A percentile compares a stretch with the other conserved stretches of the same genome.
Conservation (phyloP, 352 stramenopile genomes). For the Pythium scleroteichum region DNA sequence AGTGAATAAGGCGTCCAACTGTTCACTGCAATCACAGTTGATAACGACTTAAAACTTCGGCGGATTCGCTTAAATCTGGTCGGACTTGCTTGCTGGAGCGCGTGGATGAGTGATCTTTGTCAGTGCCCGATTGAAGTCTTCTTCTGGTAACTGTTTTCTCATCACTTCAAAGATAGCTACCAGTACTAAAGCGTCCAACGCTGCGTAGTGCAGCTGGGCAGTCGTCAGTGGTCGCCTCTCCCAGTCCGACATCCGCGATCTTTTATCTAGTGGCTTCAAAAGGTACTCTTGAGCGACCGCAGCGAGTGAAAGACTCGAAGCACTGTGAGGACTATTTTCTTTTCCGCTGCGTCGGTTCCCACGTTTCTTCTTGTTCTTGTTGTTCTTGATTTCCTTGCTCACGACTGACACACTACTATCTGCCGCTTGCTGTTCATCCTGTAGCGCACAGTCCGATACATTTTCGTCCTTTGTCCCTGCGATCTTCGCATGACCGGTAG, state of each 20-base stretch:
- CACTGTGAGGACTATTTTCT: slow-evolving; percentile 1
- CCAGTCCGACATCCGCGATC: slow-evolving; percentile 75
- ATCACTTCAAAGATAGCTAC: slow-evolving; percentile 62
- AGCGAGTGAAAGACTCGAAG: slow-evolving; percentile 45
- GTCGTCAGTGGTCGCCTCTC: slow-evolving; percentile 63
- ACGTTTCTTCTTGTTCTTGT: slow-evolving; percentile 8
- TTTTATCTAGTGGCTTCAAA: slow-evolving; percentile 70
- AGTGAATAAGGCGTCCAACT: slow-evolving; percentile 33
- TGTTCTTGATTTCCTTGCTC: too few relatives aligned
- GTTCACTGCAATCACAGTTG: not conserved
- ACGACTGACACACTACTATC: too few relatives aligned
- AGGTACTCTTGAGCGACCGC: slow-evolving; percentile 55
- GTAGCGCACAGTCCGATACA: too few relatives aligned
- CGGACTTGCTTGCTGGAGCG: too few relatives aligned
- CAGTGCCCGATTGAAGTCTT: slow-evolving; percentile 27
- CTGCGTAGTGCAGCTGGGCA: slow-evolving; percentile 70
- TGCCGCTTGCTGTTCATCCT: too few relatives aligned
- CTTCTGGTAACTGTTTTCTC: slow-evolving; percentile 35
- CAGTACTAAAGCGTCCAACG: slow-evolving; percentile 69
- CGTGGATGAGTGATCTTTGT: slow-evolving; percentile 3
- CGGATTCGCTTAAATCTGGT: too few relatives aligned
- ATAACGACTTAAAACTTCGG: slow-evolving; percentile 23
- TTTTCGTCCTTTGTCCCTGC: not conserved
- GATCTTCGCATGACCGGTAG: not conserved
- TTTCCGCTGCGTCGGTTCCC: slow-evolving; percentile 19